Percentiles rank a stretch among this genome's conserved stretches.
phyloP scores from a whole-genome alignment of 1,284 basidiomycete genomes.

The Uromyces viciae-fabae region DNA sequence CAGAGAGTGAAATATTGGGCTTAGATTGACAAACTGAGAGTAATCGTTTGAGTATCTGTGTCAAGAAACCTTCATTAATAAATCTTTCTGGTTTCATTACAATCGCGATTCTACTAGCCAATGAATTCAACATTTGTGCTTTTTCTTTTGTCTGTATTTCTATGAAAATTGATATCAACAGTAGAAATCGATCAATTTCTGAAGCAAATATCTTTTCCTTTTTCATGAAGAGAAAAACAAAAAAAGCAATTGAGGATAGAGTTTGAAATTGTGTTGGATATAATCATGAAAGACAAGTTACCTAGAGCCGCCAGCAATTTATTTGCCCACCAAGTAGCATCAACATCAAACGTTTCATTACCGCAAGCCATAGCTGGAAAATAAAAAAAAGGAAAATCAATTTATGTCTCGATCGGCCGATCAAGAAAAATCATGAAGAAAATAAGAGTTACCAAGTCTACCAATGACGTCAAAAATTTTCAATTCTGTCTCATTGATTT shows the following conservation, averaged over 20 bases:
- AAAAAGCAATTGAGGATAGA: no score
- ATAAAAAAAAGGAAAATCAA: no score
- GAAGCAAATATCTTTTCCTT: no score
- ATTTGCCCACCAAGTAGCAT: slow-evolving; percentile 21
- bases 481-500: slow-evolving; percentile 25
- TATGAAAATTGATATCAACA: background rate
- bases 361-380: slow-evolving; percentile 27
- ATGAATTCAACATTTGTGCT: slow-evolving; percentile 5
- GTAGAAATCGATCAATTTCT: background rate
- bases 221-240: no score
- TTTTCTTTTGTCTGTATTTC: slow-evolving; percentile 12
- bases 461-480: slow-evolving; percentile 30
- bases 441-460: background rate
- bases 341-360: slow-evolving; percentile 26
- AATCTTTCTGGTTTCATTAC: slow-evolving; percentile 29
- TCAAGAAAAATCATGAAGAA: background rate
- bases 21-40: slow-evolving; percentile 22
- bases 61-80: slow-evolving; percentile 15
- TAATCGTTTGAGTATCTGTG: background rate
- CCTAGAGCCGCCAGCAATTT: background rate
- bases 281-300: no score
- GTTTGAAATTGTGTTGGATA: no score
- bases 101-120: slow-evolving; percentile 17
- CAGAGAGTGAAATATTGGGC: slow-evolving; percentile 30
- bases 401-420: background rate